Evolutionary conservation across 257 asterid species (phyloP).

Genomic region (Striga asiatica): DNA sequence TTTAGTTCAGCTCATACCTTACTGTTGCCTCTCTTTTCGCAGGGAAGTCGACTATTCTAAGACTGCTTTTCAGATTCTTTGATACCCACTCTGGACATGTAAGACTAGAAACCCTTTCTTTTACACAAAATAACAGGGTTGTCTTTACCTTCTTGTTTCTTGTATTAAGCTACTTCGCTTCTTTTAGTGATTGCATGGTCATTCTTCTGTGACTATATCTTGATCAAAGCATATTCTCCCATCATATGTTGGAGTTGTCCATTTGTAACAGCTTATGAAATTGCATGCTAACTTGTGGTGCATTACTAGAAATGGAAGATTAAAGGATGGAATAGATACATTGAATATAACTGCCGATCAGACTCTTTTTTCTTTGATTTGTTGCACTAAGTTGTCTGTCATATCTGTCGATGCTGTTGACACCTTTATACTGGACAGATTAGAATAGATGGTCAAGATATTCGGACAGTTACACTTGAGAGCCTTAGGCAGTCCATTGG

Average conservation of each 20-base stretch:
- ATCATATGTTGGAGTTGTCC: neutral
- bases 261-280: neutral
- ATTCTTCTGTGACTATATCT: constrained; percentile 7
- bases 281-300: too few species aligned
- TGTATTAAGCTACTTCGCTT: constrained; percentile 5
- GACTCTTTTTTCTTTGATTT: neutral
- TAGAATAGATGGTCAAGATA: constrained; percentile 84
- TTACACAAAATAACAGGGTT: neutral
- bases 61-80: constrained; percentile 86
- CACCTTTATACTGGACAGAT: constrained; percentile 40
- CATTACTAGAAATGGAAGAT: too few species aligned
- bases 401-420: neutral
- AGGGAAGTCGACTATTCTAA: constrained; percentile 94
- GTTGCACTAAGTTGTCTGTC: neutral
- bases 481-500: constrained; percentile 93
- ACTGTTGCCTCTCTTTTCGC: too few species aligned
- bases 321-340: neutral
- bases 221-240: neutral
- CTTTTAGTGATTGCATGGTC: neutral
- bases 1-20: too few species aligned
- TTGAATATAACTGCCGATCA: neutral
- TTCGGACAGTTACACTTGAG: constrained; percentile 65
- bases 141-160: neutral
- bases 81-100: constrained; percentile 78
- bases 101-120: constrained; percentile 24